Base-by-base conservation (phyloP, 148 eudicot genomes). In the Fallopia convolvulus region DNA sequence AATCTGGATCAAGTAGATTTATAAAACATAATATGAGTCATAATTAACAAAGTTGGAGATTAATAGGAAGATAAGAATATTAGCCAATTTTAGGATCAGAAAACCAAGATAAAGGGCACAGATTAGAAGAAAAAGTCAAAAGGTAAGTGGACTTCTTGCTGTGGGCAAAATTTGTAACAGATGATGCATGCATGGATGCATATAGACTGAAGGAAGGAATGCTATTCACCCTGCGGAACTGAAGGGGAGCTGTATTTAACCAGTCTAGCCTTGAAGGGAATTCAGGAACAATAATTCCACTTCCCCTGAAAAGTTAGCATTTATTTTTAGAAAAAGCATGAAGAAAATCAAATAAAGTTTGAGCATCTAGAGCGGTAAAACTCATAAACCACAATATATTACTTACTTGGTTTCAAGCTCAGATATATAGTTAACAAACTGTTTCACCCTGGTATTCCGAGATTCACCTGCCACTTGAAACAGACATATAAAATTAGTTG, bases 201-300 rank as follows among this genome's bases (percentile, higher is more conserved):
- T 30, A 50, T 40, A 56, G 68, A 74, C 32, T 30, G 73, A 42
- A 74, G 74, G 70, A 41, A 77, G 68, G 80, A 63, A 56, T 75
- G 42, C 18, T 75, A 60, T 58, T 87, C 83, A 94, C 99, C 91
- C 94, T 88, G 79, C 80, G 84, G 46, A 94, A 82, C 87, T 89
- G 90, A 82, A 94, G 99, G 66, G 99, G 99, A 77, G 96, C 86
- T 63, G 92, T 75, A 77, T 94, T 92, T n/a, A 94, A 85, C 99
- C 99, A 94, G 77, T 94, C 97, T 82, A 94, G 92, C 82, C 83
- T 84, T 79, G 97, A 85, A 55, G 99, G 99, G 82, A 94, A 90
- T 82, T 94, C 99, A 47, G 99, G 97, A 79, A 91, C 97, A 53
- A 74, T 74, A 58, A 85, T 79, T 77, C 91, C 90, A 79, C 81